Evolutionary conservation across 2,329 filamentous ascomycete species (phyloP), one percentile per base, ranked within the genome.

Genomic region (Verticillium dahliae): DNA sequence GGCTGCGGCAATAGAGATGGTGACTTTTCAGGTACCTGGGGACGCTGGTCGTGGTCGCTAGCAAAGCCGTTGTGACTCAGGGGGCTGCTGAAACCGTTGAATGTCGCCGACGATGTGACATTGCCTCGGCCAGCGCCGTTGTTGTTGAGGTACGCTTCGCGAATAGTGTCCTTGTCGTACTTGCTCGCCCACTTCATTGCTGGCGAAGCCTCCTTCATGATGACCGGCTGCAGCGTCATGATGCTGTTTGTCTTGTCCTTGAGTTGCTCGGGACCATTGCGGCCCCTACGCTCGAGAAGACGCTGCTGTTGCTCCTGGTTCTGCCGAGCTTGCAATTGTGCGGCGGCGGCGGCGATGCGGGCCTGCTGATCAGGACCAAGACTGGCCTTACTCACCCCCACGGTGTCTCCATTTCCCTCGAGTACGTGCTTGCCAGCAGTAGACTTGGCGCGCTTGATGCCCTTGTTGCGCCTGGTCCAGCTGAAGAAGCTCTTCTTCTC

Each of bases 141-240:
- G 71, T 96, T 88, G 56, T 86, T 85, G 59, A 98, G 81, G 74
- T 98, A 98, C n/a, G 91, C 87, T 65, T 91, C 87, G 60, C 92
- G 88, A 65, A 96, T 89, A 7, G 89, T 82, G 69, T 95, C 88
- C 76, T 95, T 96, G 76, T 98, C 95, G 72, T 97, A 98, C 69
- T 92, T 92, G 74, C 83, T 94, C 37, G 94, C 92, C 95, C 95
- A 99, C 74, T 97, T 96, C 88, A 99, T 89, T 1, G 95, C 95
- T 31, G 92, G 90, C 9, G 90, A 95, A 18, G 93, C 94, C 73
- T 97, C 95, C 60, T 83, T 92, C 69, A 93, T 82, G 64, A 98
- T 89, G 60, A 87, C 84, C 1, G 92, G 90, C 71, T 97, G 93
- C 56, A 98, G 79, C 3, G 92, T 97, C 70, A 97, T 83, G 61